phyloP scores from a whole-genome alignment of 2,329 filamentous ascomycete species.

The Fusarium proliferatum region DNA sequence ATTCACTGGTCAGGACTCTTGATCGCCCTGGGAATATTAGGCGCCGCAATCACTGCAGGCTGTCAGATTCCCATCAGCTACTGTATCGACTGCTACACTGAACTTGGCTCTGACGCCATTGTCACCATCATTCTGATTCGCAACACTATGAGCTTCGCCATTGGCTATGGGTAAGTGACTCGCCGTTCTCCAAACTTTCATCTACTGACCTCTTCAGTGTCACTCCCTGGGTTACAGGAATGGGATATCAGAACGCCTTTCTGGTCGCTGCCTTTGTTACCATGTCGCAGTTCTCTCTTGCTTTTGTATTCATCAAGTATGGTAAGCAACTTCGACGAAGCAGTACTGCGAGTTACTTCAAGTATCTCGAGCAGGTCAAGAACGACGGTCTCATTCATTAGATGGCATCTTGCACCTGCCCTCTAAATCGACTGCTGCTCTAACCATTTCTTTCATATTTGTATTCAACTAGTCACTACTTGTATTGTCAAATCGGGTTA shows the following conservation, averaged over 20 bases:
- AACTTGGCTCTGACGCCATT: not conserved
- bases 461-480: too few relatives aligned
- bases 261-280: not conserved
- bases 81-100: not conserved
- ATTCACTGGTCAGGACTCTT: not conserved
- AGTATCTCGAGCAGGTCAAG: not conserved
- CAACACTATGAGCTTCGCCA: not conserved
- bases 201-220: not conserved
- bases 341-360: not conserved
- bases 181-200: rapidly evolving
- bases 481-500: too few relatives aligned
- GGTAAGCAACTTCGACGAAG: not conserved
- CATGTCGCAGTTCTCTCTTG: not conserved
- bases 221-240: not conserved
- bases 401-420: rapidly evolving
- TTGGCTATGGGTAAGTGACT: not conserved
- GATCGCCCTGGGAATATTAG: not conserved
- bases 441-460: not conserved
- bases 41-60: not conserved
- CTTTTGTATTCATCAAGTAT: not conserved
- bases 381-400: not conserved
- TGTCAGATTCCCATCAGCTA: not conserved
- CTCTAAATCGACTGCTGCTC: rapidly evolving
- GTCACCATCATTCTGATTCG: not conserved
- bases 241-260: not conserved